These are phyloP conservation scores for Fraxinus sp. DNA, from an alignment of 305 asterid genomes.

Conservation along the genomic window DNA sequence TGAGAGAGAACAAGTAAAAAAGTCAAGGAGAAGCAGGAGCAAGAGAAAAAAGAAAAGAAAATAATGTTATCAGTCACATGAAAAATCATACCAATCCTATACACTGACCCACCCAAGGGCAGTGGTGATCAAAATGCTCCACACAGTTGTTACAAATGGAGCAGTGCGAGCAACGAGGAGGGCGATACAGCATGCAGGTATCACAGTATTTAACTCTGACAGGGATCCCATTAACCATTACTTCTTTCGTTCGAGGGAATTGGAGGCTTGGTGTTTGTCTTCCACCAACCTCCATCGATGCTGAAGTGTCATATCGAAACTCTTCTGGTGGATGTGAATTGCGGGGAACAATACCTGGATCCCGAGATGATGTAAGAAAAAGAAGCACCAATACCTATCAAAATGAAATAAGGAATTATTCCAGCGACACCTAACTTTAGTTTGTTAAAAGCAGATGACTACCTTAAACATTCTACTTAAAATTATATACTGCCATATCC, in stretches of 20 bases:
- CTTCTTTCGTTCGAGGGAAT: constrained; percentile 92
- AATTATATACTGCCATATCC: constrained; percentile 2
- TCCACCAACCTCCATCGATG: constrained; percentile 70
- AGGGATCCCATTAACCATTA: constrained; percentile 84
- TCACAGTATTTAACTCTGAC: constrained; percentile 93
- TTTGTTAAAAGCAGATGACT: neutral
- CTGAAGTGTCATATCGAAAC: constrained; percentile 61
- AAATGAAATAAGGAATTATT: constrained; percentile 21
- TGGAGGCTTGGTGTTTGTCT: constrained; percentile 92
- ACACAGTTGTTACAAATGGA: constrained; percentile 96
- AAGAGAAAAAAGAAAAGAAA: constrained; percentile 3
- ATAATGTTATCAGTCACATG: neutral
- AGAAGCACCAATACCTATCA: constrained; percentile 73
- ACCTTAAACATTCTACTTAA: neutral
- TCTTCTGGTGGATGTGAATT: constrained; percentile 92
- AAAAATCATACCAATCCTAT: constrained; percentile 76
- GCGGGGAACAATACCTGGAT: constrained; percentile 98
- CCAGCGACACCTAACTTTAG: neutral
- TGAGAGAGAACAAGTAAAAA: neutral
- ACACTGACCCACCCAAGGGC: constrained; percentile 99
- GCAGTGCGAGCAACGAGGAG: constrained; percentile 99
- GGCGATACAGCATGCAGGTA: constrained; percentile 97
- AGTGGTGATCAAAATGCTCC: constrained; percentile 98
- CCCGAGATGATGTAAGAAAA: constrained; percentile 78
- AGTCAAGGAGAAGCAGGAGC: constrained; percentile 2